Evolutionary conservation across 2,329 filamentous ascomycete species (phyloP).

Genomic region (Penicillium sp.): DNA sequence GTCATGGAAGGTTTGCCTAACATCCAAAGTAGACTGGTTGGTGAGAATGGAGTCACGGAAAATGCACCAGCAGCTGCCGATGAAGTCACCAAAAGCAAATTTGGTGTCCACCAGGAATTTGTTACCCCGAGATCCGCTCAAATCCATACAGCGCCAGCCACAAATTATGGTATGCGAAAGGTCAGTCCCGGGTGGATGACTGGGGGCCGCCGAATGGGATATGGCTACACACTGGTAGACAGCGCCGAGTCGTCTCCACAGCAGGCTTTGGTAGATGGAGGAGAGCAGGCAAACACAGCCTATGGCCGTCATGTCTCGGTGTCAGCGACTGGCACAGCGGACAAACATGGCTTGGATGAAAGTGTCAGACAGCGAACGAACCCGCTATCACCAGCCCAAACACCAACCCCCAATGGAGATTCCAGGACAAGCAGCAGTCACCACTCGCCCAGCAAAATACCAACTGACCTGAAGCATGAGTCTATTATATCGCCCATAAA

Average conservation of each 20-base stretch:
- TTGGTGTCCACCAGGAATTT: slow-evolving; percentile 35
- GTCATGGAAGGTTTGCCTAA: slow-evolving; percentile 1
- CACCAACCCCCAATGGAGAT: neutral
- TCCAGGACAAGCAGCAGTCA: neutral
- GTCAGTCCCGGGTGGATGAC: slow-evolving; percentile 47
- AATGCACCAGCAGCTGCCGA: neutral
- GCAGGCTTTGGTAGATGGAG: neutral
- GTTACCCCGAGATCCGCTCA: slow-evolving; percentile 1
- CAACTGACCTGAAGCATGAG: neutral
- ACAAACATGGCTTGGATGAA: neutral
- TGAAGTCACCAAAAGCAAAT: slow-evolving; percentile 30
- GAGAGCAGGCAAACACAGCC: neutral
- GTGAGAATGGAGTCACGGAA: neutral
- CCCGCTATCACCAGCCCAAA: neutral
- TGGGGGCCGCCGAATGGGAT: slow-evolving; percentile 41
- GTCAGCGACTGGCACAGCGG: neutral
- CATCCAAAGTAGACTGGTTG: slow-evolving; percentile 3
- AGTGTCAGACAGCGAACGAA: neutral
- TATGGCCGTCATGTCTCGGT: neutral
- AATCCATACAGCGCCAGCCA: neutral
- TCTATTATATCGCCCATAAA: neutral
- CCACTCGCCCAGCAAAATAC: neutral
- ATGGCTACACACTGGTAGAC: slow-evolving; percentile 41
- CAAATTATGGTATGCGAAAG: slow-evolving; percentile 24
- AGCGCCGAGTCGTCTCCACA: slow-evolving; percentile 20